phyloP scores from a whole-genome alignment of 2,329 filamentous ascomycete genomes.

The Tolypocladium tropicale region DNA sequence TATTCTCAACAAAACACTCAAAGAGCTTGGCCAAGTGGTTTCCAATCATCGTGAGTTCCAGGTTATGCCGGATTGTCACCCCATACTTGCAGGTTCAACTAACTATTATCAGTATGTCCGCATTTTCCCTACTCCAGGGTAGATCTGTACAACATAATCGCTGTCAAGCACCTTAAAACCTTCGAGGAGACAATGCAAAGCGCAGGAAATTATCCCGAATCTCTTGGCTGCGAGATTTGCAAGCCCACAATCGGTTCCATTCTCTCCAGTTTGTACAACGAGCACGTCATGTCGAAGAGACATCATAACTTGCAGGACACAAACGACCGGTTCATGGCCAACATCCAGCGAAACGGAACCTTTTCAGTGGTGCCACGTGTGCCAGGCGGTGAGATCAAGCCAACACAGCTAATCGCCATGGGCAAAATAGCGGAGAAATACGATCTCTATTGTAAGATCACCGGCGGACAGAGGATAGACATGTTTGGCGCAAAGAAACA shows the following conservation, averaged over 20 bases:
- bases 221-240: conserved; percentile 67
- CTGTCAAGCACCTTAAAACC: conserved; percentile 65
- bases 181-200: conserved; percentile 27
- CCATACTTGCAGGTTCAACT: no score
- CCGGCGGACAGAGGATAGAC: conserved; percentile 83
- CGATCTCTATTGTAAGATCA: conserved; percentile 82
- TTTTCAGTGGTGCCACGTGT: conserved; percentile 82
- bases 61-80: no score
- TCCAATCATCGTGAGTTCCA: no score
- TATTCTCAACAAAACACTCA: no score
- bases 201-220: no score
- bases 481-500: conserved; percentile 88
- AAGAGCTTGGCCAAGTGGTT: no score
- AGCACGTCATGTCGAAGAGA: conserved; percentile 64
- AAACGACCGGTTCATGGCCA: conserved; percentile 79
- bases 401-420: conserved; percentile 70
- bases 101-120: conserved; percentile 44
- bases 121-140: conserved; percentile 78
- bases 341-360: conserved; percentile 85
- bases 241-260: conserved; percentile 77
- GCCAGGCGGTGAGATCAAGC: conserved; percentile 78
- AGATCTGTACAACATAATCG: conserved; percentile 84
- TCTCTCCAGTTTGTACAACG: conserved; percentile 72
- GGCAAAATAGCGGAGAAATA: conserved; percentile 79
- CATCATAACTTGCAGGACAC: conserved; percentile 76